Evolutionary conservation across 2,329 filamentous ascomycete species (phyloP).

Genomic region (Colletotrichum cereale): DNA sequence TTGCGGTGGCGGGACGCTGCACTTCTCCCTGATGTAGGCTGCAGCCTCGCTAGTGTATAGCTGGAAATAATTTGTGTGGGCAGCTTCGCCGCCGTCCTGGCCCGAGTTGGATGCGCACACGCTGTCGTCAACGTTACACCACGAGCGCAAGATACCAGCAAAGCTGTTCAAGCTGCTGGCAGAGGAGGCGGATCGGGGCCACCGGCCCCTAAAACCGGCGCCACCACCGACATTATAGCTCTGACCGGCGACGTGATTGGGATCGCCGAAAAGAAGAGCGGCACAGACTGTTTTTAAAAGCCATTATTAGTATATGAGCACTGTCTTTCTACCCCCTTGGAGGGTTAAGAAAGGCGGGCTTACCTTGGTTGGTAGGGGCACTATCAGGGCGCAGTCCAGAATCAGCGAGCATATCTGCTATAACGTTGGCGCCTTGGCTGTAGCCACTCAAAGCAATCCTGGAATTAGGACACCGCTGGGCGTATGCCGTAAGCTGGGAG

Average conservation of each 20-base stretch:
- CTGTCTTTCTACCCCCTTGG: neutral
- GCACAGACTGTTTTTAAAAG: slow-evolving; percentile 46
- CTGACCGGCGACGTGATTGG: slow-evolving; percentile 50
- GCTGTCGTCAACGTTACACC: slow-evolving; percentile 54
- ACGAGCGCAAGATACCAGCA: slow-evolving; percentile 45
- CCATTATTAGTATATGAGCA: neutral
- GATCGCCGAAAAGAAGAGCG: slow-evolving; percentile 51
- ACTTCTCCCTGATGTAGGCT: slow-evolving; percentile 38
- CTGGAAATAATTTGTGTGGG: slow-evolving; percentile 51
- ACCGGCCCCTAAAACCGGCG: slow-evolving; percentile 34
- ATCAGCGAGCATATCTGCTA: slow-evolving; percentile 52
- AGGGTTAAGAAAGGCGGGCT: slow-evolving; percentile 34
- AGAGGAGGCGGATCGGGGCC: slow-evolving; percentile 23
- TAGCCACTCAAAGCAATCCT: slow-evolving; percentile 57
- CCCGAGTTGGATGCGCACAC: slow-evolving; percentile 53
- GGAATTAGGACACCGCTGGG: slow-evolving; percentile 53
- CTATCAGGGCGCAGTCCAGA: slow-evolving; percentile 45
- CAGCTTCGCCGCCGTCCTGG: slow-evolving; percentile 43
- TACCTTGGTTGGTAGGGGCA: slow-evolving; percentile 49
- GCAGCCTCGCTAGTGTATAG: slow-evolving; percentile 33
- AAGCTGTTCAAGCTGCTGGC: slow-evolving; percentile 28
- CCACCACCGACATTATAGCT: slow-evolving; percentile 50
- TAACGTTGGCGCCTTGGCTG: slow-evolving; percentile 56
- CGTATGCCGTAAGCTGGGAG: slow-evolving; percentile 54
- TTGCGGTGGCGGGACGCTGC: slow-evolving; percentile 6